Evolutionary conservation across 768 basidiomycete species (phyloP), one percentile per base, ranked within the genome.

Genomic region (Boletus pseudo-olivaceus): DNA sequence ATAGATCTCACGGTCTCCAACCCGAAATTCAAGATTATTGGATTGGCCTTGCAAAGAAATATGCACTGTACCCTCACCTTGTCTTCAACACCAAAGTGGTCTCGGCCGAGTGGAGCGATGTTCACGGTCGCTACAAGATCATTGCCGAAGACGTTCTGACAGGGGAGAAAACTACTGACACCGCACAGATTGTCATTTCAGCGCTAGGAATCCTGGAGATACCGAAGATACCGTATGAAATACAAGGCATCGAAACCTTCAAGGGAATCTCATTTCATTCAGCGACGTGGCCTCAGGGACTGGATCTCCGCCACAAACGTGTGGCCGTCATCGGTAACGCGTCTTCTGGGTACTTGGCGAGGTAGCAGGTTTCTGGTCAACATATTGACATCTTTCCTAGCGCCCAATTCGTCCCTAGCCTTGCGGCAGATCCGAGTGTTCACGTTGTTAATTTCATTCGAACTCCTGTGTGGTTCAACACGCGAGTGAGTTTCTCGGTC

Each of bases 381-480:
- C 19, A 3, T 40, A 33, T 27, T 64, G 33, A 58, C 30, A 43
- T 37, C 38, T 19, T 33, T 23, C 67, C 15, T 53, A 86, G 85
- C 3, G 82, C 85, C 2, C 87, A 88, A 63, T 76, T 85, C 45
- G 71, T 85, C 19, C 83, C 84, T 9, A 59, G 69, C 45, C 80
- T 85, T 47, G 74, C 82, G 11, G 62, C 67, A 41, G 81, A 85
- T 56, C 72, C 79, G 3, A 75, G 76, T 23, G 76, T 81, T 7
- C 62, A 78, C 43, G 74, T 85, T 15, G 70, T 81, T 47, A 84
- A 88, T 61, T 85, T 85, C 63, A 68, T 66, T 41, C 73, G 86
- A 45, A 84, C 81, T 32, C 84, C 83, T 7, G 79, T 82, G 54
- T 88, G 84, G 83, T 84, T 76, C 57, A 53, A 77, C 2, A 77